Evolutionary conservation across 192 early-diverging fungal genomes (phyloP).

Genomic region (Coemansia sp.): DNA sequence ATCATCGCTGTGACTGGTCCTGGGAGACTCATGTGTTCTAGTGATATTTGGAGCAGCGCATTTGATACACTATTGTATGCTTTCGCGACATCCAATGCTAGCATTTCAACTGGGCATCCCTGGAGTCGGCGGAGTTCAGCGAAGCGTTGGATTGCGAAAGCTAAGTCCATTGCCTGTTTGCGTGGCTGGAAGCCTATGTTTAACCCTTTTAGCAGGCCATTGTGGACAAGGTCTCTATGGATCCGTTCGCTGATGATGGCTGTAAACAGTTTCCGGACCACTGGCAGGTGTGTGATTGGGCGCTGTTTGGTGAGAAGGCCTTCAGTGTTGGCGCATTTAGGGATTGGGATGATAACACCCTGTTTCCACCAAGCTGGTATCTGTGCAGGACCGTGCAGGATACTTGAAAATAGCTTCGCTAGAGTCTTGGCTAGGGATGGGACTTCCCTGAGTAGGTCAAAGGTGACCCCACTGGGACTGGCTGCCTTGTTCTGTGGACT

Average conservation of each 20-base stretch:
- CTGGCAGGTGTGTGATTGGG: slow-evolving; percentile 8
- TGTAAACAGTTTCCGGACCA: slow-evolving; percentile 8
- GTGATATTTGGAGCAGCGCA: not conserved
- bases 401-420: not conserved
- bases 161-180: slow-evolving; percentile 15
- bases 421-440: not conserved
- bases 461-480: slow-evolving; percentile 1
- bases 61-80: slow-evolving; percentile 13
- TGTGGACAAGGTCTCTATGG: not conserved
- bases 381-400: not conserved
- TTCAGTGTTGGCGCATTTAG: not conserved
- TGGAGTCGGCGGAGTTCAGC: not conserved
- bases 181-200: slow-evolving; percentile 12
- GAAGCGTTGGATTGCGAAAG: slow-evolving; percentile 2
- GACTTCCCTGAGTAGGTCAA: not conserved
- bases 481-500: slow-evolving; percentile 4
- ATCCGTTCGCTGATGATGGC: not conserved
- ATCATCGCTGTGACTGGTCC: not conserved
- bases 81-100: slow-evolving; percentile 14
- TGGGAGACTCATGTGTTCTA: not conserved
- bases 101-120: slow-evolving; percentile 9
- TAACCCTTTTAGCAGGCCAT: not conserved
- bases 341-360: slow-evolving; percentile 8
- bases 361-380: not conserved
- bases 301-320: not conserved